phyloP scores from a whole-genome alignment of 2,329 filamentous ascomycete species.

The Fusarium sororula region DNA sequence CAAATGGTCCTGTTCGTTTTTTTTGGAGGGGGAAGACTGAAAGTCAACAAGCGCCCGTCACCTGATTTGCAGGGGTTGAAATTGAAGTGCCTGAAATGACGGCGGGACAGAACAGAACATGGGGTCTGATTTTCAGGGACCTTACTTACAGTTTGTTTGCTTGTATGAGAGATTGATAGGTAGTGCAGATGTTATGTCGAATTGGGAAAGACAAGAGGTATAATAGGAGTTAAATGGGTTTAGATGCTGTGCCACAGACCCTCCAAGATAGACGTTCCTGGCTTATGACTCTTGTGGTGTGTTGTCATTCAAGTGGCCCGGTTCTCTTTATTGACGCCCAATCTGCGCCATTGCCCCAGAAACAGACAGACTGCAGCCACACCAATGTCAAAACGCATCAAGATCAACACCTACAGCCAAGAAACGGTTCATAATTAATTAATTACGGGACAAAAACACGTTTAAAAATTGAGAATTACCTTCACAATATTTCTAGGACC shows the following conservation, averaged over 20 bases:
- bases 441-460: neutral
- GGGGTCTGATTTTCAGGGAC: conserved; percentile 3
- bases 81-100: conserved; percentile 10
- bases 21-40: conserved; percentile 34
- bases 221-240: conserved; percentile 4
- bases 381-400: conserved; percentile 8
- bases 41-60: conserved; percentile 44
- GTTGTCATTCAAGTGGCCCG: conserved; percentile 34
- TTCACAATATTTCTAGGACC: neutral
- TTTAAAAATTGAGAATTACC: neutral
- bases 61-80: conserved; percentile 40
- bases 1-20: conserved; percentile 19
- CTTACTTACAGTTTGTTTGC: neutral
- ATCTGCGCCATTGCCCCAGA: conserved; percentile 43
- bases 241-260: conserved; percentile 15
- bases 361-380: conserved; percentile 39
- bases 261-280: neutral
- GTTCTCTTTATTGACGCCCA: conserved; percentile 42
- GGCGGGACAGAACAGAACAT: conserved; percentile 9
- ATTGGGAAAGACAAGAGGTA: conserved; percentile 9
- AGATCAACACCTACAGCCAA: conserved; percentile 13
- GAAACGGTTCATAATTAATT: neutral
- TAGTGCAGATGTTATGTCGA: conserved; percentile 1
- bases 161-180: neutral
- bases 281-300: conserved; percentile 14